Conservation (phyloP, 75 land plant genomes). For the Cryptomeria japonica region DNA sequence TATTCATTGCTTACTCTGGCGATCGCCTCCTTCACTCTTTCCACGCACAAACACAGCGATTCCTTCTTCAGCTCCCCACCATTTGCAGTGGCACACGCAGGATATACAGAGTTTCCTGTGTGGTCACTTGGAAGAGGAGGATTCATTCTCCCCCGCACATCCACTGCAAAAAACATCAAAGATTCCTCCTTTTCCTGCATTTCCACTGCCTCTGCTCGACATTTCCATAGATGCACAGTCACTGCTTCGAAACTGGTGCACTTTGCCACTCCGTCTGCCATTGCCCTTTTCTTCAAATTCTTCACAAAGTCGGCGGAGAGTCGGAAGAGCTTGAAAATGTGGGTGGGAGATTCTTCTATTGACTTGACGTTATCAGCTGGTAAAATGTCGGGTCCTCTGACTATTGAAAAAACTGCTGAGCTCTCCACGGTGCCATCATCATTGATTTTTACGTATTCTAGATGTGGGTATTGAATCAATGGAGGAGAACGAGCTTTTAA, state of each 20-base stretch:
- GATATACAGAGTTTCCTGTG: slow-evolving; percentile 46
- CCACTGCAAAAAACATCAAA: slow-evolving; percentile 30
- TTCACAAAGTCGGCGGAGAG: background rate
- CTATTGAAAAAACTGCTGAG: background rate
- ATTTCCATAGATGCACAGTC: slow-evolving; percentile 19
- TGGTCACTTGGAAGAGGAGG: slow-evolving; percentile 28
- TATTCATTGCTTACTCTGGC: slow-evolving; percentile 29
- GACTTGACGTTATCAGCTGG: no score
- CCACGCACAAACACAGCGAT: slow-evolving; percentile 23
- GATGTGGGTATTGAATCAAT: slow-evolving; percentile 18
- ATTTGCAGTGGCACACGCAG: slow-evolving; percentile 20
- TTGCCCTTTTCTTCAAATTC: background rate
- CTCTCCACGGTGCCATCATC: background rate
- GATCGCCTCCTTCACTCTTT: slow-evolving; percentile 27
- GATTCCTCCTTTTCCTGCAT: slow-evolving; percentile 10
- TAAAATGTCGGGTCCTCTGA: no score
- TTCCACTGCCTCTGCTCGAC: background rate
- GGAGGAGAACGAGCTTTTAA: slow-evolving; percentile 37
- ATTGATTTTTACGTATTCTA: slow-evolving; percentile 16
- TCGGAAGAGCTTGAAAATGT: slow-evolving; percentile 1
- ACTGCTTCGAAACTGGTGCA: slow-evolving; percentile 20
- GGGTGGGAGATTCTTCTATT: no score
- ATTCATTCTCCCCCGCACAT: slow-evolving; percentile 24
- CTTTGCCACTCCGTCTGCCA: background rate
- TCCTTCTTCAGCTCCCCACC: slow-evolving; percentile 17